Evolutionary conservation across 805 yeast species (phyloP), one percentile per base, ranked within the genome.

Genomic region (Candida piceae): DNA sequence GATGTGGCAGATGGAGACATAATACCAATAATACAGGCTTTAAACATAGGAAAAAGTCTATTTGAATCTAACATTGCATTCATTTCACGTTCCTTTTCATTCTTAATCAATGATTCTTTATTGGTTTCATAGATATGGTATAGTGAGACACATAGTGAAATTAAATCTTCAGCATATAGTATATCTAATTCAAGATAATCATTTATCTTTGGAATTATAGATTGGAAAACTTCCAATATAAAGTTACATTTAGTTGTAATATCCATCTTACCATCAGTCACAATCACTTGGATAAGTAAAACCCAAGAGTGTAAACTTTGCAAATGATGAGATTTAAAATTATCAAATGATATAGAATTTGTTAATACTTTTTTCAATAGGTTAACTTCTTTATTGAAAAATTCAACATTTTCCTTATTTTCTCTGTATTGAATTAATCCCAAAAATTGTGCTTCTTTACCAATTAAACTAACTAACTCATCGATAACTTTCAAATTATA

Each of bases 221-320:
- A 67, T 48, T 86, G 94, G 44, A 88, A 78, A 3, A 85, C 75
- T 47, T 84, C 94, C 15, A 86, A 60, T 36, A 87, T 77, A 50
- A 90, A 82, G 26, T 75, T 71, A 0, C 77, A 66, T 32, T 80
- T 66, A n/a, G 62, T 58, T 7, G 60, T 50, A 0, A 68, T 51
- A 6, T 65, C 58, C 38, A 78, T 58, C n/a, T 63, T 64, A 8
- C 77, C 78, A 56, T 80, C 88, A 4, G 77, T 67, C 4, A 85
- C 77, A 31, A 86, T 60, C 4, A 87, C 76, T 43, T 87, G 86
- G 17, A 86, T 78, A 34, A 89, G 58, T 46, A 80, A 81, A 16
- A 80, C 79, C 97, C 97, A 90, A 0, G 94, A 74, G 51, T 80
- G 86, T 20, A 90, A 62, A 39, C 81, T 76, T 11, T 70, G 62